These are phyloP conservation scores for Pythium rhizo-oryzae DNA, from an alignment of 352 stramenopile species.

Conservation along the genomic window DNA sequence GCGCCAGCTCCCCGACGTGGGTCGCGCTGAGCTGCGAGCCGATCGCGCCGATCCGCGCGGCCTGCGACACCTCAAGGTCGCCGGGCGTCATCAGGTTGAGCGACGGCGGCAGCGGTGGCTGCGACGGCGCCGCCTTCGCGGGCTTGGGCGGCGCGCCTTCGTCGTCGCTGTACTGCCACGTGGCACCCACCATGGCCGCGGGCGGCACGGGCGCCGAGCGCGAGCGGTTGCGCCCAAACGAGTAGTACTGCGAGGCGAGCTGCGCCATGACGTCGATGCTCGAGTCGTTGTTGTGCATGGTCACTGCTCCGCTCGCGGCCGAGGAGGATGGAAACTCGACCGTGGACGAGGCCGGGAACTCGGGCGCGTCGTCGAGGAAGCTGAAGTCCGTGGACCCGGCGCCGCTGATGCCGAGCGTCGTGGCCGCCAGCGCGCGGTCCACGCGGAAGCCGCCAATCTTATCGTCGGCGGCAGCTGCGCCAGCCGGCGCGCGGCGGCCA, in stretches of 20 bases:
- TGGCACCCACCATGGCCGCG: slow-evolving; percentile 45
- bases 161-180: slow-evolving; percentile 64
- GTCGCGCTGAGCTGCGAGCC: slow-evolving; percentile 51
- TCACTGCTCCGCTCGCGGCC: slow-evolving; percentile 16
- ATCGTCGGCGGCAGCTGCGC: slow-evolving; percentile 22
- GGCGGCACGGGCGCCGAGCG: slow-evolving; percentile 72
- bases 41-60: slow-evolving; percentile 45
- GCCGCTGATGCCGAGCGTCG: slow-evolving; percentile 20
- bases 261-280: slow-evolving; percentile 82
- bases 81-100: slow-evolving; percentile 52
- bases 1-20: slow-evolving; percentile 43
- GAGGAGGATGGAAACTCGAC: slow-evolving; percentile 30
- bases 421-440: slow-evolving; percentile 14
- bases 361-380: slow-evolving; percentile 20
- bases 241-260: slow-evolving; percentile 82
- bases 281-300: slow-evolving; percentile 37
- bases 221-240: slow-evolving; percentile 66
- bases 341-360: slow-evolving; percentile 10
- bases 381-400: slow-evolving; percentile 16
- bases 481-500: slow-evolving; percentile 17
- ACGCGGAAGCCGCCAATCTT: slow-evolving; percentile 36
- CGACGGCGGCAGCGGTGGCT: slow-evolving; percentile 45
- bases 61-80: slow-evolving; percentile 35
- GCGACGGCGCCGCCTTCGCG: slow-evolving; percentile 22
- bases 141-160: slow-evolving; percentile 27